Conservation (phyloP, 768 basidiomycete genomes). For the Cubamyces lactineus region DNA sequence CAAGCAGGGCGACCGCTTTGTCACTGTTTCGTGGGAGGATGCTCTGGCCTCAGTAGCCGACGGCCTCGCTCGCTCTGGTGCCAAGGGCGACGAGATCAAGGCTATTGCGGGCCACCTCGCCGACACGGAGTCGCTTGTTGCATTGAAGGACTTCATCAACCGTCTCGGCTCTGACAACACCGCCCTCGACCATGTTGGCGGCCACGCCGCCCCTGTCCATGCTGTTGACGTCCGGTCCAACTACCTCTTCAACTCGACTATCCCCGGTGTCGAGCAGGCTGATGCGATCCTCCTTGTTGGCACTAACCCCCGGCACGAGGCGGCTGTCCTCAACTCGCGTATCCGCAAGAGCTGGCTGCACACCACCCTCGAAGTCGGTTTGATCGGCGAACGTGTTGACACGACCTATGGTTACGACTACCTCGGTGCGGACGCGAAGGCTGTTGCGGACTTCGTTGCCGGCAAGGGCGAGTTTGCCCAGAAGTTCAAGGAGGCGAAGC, state of each 20-base stretch:
- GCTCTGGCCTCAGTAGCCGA: conserved; percentile 76
- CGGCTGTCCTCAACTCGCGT: conserved; percentile 95
- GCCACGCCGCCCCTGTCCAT: conserved; percentile 68
- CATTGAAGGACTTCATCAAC: conserved; percentile 92
- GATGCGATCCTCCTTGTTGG: conserved; percentile 94
- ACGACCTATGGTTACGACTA: conserved; percentile 94
- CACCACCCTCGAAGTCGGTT: conserved; percentile 80
- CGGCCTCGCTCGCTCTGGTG: conserved; percentile 81
- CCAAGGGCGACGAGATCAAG: conserved; percentile 90
- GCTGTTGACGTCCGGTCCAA: conserved; percentile 93
- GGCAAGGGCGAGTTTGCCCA: conserved; percentile 80
- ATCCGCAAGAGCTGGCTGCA: conserved; percentile 95
- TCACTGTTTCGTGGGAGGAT: conserved; percentile 88
- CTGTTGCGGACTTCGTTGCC: conserved; percentile 74
- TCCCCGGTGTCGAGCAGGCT: conserved; percentile 87
- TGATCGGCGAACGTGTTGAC: conserved; percentile 90
- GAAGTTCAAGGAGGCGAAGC: conserved; percentile 89
- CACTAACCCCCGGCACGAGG: conserved; percentile 97
- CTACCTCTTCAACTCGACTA: conserved; percentile 94
- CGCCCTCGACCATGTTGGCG: conserved; percentile 72
- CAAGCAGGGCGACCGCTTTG: conserved; percentile 91
- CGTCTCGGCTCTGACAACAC: conserved; percentile 95
- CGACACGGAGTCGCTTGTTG: conserved; percentile 92
- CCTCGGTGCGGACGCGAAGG: conserved; percentile 76
- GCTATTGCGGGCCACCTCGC: conserved; percentile 92